Base-by-base conservation (phyloP, 306 rosid genomes). In the Quercus wislizeni region DNA sequence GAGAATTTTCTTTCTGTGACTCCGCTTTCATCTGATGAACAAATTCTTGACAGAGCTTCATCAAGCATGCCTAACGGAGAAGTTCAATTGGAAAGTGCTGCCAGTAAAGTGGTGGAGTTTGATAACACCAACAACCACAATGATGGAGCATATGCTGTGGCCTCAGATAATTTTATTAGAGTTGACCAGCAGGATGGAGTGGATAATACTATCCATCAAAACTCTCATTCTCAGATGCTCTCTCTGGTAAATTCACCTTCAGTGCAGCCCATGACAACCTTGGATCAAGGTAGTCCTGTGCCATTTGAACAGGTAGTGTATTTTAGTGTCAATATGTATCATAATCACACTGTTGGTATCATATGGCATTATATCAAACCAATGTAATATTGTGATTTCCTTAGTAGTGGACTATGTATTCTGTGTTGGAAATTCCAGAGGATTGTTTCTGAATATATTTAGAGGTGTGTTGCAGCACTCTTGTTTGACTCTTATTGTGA, bases 181-280 rank as follows among this genome's bases (percentile, higher is more conserved):
- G 59, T 75, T 12, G 80, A 80, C 65, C 88, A 77, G 78, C 86
- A 82, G 78, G 90, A 85, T 68, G 82, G 64, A 78, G 65, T 55
- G 58, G 78, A n/a, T 76, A 74, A 56, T 80, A 69, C 83, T 9
- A 25, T 75, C 81, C 28, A 71, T 75, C 64, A 76, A 46, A 83
- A 79, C 75, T 28, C 81, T 78, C 79, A 9, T 54, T 38, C 74
- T 76, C 83, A 28, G 76, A 89, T 80, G 82, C 73, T 74, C 75
- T 21, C 90, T 14, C 83, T 33, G 80, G 78, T 21, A 64, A 54
- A 68, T 25, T 59, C 65, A 30, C 77, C 80, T 56, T 71, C 79
- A 76, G 55, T 64, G 82, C 75, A 73, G 67, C 85, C 78, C 49
- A 65, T 73, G 75, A 52, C 72, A 28, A 73, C 78, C 62, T 43